Base-by-base conservation (phyloP, 192 early-diverging fungal genomes). In the Linnemannia hyalina region DNA sequence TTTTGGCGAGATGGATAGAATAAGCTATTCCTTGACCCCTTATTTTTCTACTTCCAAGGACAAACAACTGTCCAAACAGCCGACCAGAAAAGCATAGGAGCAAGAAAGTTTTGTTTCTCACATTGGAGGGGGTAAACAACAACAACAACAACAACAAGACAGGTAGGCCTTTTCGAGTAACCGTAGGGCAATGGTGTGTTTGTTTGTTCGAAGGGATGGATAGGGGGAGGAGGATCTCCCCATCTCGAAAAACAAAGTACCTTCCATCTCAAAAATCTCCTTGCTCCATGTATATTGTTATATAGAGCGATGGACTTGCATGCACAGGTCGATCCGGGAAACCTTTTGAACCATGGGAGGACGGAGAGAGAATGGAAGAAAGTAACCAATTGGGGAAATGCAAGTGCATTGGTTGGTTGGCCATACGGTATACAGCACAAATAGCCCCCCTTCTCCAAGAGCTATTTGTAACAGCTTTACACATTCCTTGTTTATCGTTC, bases 261-360 rank as follows among this genome's bases (percentile, higher is more conserved):
- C 60, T 65, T 65, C 60, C 60, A 65, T 65, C 60, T 65, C 29
- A 6, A 65, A 57, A 65, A 65, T 65, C 60, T 65, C 10, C 11
- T 65, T 20, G 26, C 60, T 32, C 26, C 6, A 65, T 65, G n/a
- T 65, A 8, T 60, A 9, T 65, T 32, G 32, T 65, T 65, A 32
- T 60, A 26, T 60, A 65, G 60, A 32, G 29, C 60, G 60, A 65
- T 65, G 60, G 60, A 65, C 60, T 32, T 32, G 60, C 60, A 65
- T 65, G 60, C 60, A 65, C 60, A 40, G 13, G 26, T 11, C 29
- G 32, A 65, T 65, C 60, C 29, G 60, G 60, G 26, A 65, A 65
- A 65, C 55, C 55, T 55, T 60, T 60, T 60, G 55, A 26, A 60
- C 9, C 55, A 60, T 52, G 49, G n/a, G 55, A 60, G n/a, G 23